These are phyloP conservation scores for Dysphania ambrosioides DNA, from an alignment of 148 eudicot genomes.

Conservation along the genomic window DNA sequence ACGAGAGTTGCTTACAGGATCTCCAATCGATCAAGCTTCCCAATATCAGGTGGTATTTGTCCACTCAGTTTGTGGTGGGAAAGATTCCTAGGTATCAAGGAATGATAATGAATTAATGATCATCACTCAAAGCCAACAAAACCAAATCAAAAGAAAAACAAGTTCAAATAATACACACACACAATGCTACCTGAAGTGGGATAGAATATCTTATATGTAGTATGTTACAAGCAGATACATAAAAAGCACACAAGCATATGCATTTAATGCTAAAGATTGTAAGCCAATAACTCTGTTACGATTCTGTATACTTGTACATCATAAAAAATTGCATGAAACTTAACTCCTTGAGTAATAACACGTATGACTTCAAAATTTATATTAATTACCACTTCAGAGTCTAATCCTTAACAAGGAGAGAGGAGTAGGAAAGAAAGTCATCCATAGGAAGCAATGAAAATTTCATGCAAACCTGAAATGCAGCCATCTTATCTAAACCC, in stretches of 20 bases:
- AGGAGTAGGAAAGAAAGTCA: neutral
- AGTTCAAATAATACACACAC: too few relatives aligned
- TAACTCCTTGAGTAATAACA: neutral
- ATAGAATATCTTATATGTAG: neutral
- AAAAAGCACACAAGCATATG: slow-evolving; percentile 5
- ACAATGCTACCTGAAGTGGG: neutral
- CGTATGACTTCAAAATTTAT: neutral
- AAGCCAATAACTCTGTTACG: neutral
- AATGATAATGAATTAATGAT: slow-evolving; percentile 5
- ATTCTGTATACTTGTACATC: neutral
- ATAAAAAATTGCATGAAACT: neutral
- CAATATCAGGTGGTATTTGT: slow-evolving; percentile 77
- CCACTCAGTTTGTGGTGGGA: slow-evolving; percentile 88
- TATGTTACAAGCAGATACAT: neutral
- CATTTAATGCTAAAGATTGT: neutral
- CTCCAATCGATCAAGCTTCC: slow-evolving; percentile 81
- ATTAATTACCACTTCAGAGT: neutral
- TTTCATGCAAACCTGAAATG: neutral
- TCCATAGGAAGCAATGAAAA: neutral
- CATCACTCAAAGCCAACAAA: slow-evolving; percentile 9
- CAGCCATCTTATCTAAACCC: neutral
- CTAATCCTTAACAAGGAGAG: neutral
- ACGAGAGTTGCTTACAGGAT: slow-evolving; percentile 60
- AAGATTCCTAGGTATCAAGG: slow-evolving; percentile 58
- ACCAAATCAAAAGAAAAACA: neutral